Evolutionary conservation across 305 asterid genomes (phyloP).

Genomic region (Fraxinus platypoda): DNA sequence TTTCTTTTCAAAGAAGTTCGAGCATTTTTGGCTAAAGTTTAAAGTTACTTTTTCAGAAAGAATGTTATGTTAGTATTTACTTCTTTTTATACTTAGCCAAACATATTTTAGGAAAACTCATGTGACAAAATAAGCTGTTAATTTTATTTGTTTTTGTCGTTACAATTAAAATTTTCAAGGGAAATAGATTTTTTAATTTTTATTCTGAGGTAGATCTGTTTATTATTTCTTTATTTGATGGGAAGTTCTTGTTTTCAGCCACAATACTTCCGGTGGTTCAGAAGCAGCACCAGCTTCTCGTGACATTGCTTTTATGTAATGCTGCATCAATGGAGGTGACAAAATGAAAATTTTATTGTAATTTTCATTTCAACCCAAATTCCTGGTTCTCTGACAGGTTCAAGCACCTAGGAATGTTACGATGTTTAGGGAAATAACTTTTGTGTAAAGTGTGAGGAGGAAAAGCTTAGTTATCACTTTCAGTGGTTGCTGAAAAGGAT

Average conservation of each 20-base stretch:
- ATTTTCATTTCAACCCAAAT: not conserved
- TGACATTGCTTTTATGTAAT: conserved; percentile 87
- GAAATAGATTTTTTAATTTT: not conserved
- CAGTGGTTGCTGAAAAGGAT: not conserved
- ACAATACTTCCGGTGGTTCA: conserved; percentile 83
- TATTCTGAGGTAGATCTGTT: not conserved
- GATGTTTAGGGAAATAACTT: not conserved
- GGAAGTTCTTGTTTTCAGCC: conserved; percentile 43
- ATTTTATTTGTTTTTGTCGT: not conserved
- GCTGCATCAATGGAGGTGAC: conserved; percentile 94
- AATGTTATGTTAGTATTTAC: not conserved
- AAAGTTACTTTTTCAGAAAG: not conserved
- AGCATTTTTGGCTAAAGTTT: not conserved
- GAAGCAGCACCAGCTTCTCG: conserved; percentile 96
- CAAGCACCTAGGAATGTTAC: not conserved
- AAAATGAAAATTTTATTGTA: conserved; percentile 1
- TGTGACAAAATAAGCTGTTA: not conserved
- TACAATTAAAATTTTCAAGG: not conserved
- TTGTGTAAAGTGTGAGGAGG: not conserved
- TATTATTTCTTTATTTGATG: conserved; percentile 19
- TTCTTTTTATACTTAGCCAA: not conserved
- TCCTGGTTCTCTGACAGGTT: not conserved
- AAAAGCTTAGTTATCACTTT: not conserved
- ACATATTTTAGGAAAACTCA: not conserved
- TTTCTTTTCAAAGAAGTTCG: not conserved